Evolutionary conservation across 2,329 filamentous ascomycete species (phyloP).

Genomic region (Verticillium isaacii): DNA sequence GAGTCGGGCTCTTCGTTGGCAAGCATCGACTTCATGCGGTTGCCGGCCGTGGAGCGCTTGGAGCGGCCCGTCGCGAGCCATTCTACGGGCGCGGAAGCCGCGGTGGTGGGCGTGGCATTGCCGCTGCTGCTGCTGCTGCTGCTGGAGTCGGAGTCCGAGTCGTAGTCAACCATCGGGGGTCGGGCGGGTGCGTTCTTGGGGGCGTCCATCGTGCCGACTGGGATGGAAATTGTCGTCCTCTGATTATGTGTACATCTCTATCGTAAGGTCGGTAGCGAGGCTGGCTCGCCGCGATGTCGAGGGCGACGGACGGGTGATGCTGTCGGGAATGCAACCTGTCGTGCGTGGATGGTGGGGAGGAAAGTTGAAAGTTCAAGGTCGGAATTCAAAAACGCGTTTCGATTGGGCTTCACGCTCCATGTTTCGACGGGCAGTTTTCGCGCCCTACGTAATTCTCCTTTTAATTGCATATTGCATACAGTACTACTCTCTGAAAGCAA

Average conservation of each 20-base stretch:
- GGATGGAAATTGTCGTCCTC: not conserved
- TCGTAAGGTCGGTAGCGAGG: not conserved
- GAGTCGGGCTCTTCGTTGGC: constrained; percentile 67
- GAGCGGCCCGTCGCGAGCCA: constrained; percentile 70
- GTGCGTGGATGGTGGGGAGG: not conserved
- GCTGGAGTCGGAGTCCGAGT: constrained; percentile 11
- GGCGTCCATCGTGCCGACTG: constrained; percentile 10
- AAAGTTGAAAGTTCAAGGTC: not conserved
- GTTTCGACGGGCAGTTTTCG: not conserved
- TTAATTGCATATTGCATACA: not conserved
- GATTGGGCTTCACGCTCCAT: not conserved
- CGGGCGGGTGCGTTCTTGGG: constrained; percentile 2
- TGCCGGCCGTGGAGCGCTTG: constrained; percentile 77
- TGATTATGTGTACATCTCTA: constrained; percentile 5
- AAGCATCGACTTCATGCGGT: constrained; percentile 74
- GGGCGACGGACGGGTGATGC: not conserved
- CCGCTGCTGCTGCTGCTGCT: constrained; percentile 24
- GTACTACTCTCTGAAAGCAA: not conserved
- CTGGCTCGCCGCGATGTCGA: not conserved
- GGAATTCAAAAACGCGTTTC: not conserved
- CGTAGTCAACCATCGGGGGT: constrained; percentile 2
- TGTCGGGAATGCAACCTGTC: not conserved
- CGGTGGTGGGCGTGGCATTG: constrained; percentile 29
- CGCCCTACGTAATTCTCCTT: not conserved
- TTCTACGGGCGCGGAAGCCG: constrained; percentile 41